Evolutionary conservation across 805 yeast genomes (phyloP).

Genomic region (Saccharomycopsis fibuligera): DNA sequence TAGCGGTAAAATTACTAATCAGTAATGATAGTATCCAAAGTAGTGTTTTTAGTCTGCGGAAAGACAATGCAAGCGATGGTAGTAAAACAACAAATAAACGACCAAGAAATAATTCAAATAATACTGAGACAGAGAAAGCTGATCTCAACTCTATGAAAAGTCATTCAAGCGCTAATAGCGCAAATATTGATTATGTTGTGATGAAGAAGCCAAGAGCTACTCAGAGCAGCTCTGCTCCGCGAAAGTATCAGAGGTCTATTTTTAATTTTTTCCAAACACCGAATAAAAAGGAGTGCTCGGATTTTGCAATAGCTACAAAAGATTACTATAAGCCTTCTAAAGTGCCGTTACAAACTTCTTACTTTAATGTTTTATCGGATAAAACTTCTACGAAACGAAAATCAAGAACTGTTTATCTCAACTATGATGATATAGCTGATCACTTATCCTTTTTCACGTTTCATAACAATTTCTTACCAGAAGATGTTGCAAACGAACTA

Average conservation of each 20-base stretch:
- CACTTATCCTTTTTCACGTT: constrained; percentile 45
- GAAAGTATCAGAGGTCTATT: constrained; percentile 6
- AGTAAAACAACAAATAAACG: neutral
- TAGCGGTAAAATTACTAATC: no score
- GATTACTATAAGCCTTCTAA: constrained; percentile 21
- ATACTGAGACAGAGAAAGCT: neutral
- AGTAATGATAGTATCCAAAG: neutral
- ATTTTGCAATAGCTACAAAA: constrained; percentile 21
- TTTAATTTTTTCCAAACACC: neutral
- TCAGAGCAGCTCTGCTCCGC: constrained; percentile 9
- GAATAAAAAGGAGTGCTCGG: neutral
- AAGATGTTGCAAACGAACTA: constrained; percentile 39
- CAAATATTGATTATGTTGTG: no score
- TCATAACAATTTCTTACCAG: constrained; percentile 46
- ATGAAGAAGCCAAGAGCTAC: constrained; percentile 27
- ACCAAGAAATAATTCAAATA: neutral
- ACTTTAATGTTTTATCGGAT: neutral
- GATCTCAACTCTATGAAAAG: neutral
- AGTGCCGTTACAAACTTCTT: neutral
- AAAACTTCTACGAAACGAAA: constrained; percentile 34
- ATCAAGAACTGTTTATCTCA: constrained; percentile 22
- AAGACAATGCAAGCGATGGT: neutral
- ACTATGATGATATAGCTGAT: constrained; percentile 10
- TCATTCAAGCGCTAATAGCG: neutral
- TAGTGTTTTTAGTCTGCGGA: neutral